Evolutionary conservation across 1,139 yeast species (phyloP).

Genomic region (Zhuliangozyma parablackwelliae): DNA sequence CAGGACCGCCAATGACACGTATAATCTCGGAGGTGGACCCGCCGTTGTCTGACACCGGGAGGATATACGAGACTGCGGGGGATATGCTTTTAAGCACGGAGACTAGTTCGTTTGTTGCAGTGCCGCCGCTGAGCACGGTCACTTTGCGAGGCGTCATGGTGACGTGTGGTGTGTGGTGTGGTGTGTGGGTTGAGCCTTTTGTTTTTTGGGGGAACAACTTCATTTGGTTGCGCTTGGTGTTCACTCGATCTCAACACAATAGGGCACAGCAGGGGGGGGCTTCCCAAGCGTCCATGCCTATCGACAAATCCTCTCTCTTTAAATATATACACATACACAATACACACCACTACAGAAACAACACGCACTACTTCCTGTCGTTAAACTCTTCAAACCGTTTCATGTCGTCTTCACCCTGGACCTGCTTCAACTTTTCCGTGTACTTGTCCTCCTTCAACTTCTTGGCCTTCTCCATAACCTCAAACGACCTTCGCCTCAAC

Average conservation of each 20-base stretch:
- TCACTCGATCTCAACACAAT: too few relatives aligned
- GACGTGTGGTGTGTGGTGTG: too few relatives aligned
- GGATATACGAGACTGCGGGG: constrained; percentile 51
- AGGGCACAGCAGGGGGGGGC: too few relatives aligned
- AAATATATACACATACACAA: too few relatives aligned
- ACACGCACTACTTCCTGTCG: constrained; percentile 4
- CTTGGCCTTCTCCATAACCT: constrained; percentile 60
- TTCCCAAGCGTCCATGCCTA: too few relatives aligned
- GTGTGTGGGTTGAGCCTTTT: too few relatives aligned
- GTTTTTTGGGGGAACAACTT: too few relatives aligned
- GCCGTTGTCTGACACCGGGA: constrained; percentile 91
- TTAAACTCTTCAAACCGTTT: constrained; percentile 25
- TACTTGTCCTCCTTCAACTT: constrained; percentile 41
- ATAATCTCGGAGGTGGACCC: constrained; percentile 90
- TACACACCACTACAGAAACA: too few relatives aligned
- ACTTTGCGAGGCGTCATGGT: constrained; percentile 14
- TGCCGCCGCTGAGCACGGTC: constrained; percentile 67
- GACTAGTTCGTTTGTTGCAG: constrained; percentile 67
- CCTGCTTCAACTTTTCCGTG: constrained; percentile 23
- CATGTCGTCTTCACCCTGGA: constrained; percentile 15
- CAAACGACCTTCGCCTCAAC: constrained; percentile 57
- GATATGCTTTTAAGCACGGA: constrained; percentile 41
- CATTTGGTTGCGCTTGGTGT: too few relatives aligned
- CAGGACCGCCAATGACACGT: constrained; percentile 92
- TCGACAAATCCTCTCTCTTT: too few relatives aligned